Conservation (phyloP, 257 asterid genomes). For the Craterostigma plantagineum region DNA sequence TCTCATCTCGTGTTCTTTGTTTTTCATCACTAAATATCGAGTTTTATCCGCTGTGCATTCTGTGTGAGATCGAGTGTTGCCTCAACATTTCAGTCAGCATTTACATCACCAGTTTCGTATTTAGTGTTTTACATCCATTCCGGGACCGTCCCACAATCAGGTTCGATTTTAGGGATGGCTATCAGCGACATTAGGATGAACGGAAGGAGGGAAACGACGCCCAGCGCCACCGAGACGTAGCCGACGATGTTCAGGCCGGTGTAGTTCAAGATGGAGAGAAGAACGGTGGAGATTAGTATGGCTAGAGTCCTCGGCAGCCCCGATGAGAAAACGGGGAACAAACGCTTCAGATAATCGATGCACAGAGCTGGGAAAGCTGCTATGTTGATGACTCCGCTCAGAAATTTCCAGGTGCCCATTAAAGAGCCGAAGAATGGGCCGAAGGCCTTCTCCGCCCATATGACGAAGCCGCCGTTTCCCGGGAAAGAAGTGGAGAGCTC, state of each 20-base stretch:
- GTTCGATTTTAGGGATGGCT: conserved; percentile 52
- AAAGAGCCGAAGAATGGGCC: conserved; percentile 73
- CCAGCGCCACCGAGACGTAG: conserved; percentile 36
- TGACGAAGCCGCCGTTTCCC: conserved; percentile 79
- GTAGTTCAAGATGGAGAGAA: conserved; percentile 30
- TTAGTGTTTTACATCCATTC: too few relatives aligned
- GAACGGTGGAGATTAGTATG: conserved; percentile 21
- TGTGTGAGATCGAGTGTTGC: too few relatives aligned
- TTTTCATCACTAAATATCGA: too few relatives aligned
- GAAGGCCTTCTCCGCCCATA: conserved; percentile 82
- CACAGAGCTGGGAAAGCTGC: conserved; percentile 66
- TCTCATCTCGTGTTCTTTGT: too few relatives aligned
- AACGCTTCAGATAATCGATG: conserved; percentile 29
- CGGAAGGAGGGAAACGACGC: conserved; percentile 42
- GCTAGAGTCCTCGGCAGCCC: conserved; percentile 30
- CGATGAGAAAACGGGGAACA: conserved; percentile 35
- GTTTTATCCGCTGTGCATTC: too few relatives aligned
- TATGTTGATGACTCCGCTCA: conserved; percentile 58
- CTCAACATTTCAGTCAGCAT: too few relatives aligned
- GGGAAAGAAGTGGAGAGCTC: conserved; percentile 74
- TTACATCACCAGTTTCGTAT: too few relatives aligned
- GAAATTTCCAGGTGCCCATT: conserved; percentile 68
- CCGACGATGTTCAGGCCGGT: conserved; percentile 58
- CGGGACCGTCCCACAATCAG: too few relatives aligned
- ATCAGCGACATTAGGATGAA: conserved; percentile 39